Base-by-base conservation (phyloP, 108 stramenopile species). In the Conticribra guillardii region DNA sequence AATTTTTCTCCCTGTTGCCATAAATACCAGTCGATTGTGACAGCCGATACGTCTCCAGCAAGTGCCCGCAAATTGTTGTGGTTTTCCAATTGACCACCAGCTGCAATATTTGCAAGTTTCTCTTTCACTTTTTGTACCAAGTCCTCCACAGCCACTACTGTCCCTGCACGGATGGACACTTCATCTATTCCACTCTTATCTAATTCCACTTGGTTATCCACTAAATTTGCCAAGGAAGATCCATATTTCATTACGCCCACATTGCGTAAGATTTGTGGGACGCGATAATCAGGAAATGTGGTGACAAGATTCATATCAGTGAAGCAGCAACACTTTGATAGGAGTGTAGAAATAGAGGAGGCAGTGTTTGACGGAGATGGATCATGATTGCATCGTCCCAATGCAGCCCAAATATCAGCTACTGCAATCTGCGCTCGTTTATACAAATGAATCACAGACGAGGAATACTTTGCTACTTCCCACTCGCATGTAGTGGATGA, bases 341-440 rank as follows among this genome's bases (percentile, higher is more conserved):
- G 60, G 15, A 63, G 4, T 18, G 18, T 34, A 29, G 21, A 11
- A n/a, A 2, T 53, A 29, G 27, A 23, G 1, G 48, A 37, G 19
- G 19, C 19, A 18, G 0, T 17, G 14, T 21, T 24, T 60, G 23
- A n/a, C 0, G 44, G 51, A 47, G 29, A 49, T 29, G 37, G 28
- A 2, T 31, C 1, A 33, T 30, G 37, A 49, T 34, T 46, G 26
- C 57, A 58, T 64, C 83, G 22, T 47, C 49, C 53, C 24, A 94
- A 67, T 7, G 96, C 90, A 18, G 90, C 94, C 76, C 93, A 87
- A 37, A 92, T 29, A 77, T 97, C 96, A 16, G 90, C 94, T 0
- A 94, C 92, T 57, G 86, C 84, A 46, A 97, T 97, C 79, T 97
- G 96, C 0, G 96, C 94, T 19, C 96, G 83, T 73, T 97, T 97